Percentiles rank a stretch among this genome's conserved stretches.
phyloP scores from a whole-genome alignment of 371 early-diverging fungal species.

The Homolaphlyctis polyrhiza region DNA sequence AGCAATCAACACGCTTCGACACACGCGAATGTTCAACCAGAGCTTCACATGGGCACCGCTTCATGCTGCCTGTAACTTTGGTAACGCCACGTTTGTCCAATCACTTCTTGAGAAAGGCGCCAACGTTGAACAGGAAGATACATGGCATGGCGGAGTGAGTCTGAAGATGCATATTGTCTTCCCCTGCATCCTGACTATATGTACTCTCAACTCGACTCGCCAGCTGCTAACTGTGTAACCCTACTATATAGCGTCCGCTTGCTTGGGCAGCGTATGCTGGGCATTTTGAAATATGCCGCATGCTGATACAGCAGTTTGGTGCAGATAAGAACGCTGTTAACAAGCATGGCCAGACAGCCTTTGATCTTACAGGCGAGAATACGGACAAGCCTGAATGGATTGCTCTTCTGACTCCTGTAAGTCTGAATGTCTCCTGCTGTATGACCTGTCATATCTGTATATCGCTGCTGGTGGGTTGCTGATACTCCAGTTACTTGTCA shows the following conservation, averaged over 20 bases:
- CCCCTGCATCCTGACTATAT: not conserved
- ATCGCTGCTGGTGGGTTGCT: too few species aligned
- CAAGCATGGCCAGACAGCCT: constrained; percentile 62
- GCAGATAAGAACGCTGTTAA: constrained; percentile 65
- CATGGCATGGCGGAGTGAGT: constrained; percentile 67
- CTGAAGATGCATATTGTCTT: not conserved
- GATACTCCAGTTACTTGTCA: too few species aligned
- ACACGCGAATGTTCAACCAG: constrained; percentile 29
- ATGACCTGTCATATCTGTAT: too few species aligned
- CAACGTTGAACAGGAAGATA: constrained; percentile 74
- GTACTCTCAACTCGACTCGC: not conserved
- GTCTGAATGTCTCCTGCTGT: too few species aligned
- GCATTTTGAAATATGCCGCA: constrained; percentile 32
- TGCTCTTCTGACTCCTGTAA: too few species aligned
- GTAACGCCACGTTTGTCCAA: constrained; percentile 59
- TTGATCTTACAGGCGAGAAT: constrained; percentile 50
- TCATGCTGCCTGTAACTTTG: constrained; percentile 83
- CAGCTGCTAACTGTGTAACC: not conserved
- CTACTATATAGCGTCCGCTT: constrained; percentile 53
- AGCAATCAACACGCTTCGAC: constrained; percentile 16
- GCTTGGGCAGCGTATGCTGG: constrained; percentile 91
- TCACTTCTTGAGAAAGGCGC: constrained; percentile 70
- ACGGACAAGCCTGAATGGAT: not conserved
- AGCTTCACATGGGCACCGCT: constrained; percentile 79
- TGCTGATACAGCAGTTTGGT: constrained; percentile 59